Conservation (phyloP, 2,329 filamentous ascomycete species). For the Pestalotiopsis sp. region DNA sequence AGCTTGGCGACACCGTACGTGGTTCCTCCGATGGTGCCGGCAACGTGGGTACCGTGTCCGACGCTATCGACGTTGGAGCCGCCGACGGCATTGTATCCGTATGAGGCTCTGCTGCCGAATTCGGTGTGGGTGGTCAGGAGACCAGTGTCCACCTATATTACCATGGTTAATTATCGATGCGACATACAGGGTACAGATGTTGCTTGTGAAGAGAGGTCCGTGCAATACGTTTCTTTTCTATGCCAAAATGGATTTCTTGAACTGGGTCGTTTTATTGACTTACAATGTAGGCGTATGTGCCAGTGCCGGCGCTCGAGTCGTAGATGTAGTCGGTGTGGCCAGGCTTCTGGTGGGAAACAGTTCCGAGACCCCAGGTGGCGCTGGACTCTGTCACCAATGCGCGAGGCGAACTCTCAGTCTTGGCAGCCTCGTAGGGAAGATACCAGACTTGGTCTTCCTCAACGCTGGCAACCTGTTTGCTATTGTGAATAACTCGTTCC, state of each 20-base stretch:
- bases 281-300: conserved; percentile 50
- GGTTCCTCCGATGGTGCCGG: conserved; percentile 45
- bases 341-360: conserved; percentile 42
- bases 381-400: conserved; percentile 34
- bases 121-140: conserved; percentile 10
- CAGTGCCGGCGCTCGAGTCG: conserved; percentile 40
- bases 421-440: conserved; percentile 25
- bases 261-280: background rate
- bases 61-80: conserved; percentile 18
- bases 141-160: conserved; percentile 6
- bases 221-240: background rate
- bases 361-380: conserved; percentile 47
- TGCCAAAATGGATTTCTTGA: background rate
- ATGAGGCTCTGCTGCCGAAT: conserved; percentile 11
- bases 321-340: conserved; percentile 42
- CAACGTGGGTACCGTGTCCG: conserved; percentile 47
- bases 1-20: conserved; percentile 49
- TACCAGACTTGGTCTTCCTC: conserved; percentile 33
- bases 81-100: conserved; percentile 26
- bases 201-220: background rate
- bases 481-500: conserved; percentile 13
- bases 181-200: background rate
- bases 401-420: conserved; percentile 20
- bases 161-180: background rate
- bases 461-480: conserved; percentile 27